Evolutionary conservation across 768 basidiomycete genomes (phyloP).

Genomic region (Boletus subparvulus): DNA sequence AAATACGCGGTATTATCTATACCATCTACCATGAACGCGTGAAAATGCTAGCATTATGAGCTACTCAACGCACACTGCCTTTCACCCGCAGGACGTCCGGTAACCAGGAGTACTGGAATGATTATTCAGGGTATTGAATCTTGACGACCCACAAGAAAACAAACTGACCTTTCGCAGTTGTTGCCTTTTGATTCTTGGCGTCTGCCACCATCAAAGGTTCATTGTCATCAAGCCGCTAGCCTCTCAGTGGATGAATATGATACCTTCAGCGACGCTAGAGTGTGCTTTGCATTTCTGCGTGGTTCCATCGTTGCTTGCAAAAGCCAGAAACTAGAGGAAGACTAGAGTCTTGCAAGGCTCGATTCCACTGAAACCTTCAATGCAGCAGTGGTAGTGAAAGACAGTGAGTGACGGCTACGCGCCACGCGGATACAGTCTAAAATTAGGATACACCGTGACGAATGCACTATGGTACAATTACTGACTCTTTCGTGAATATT

Average conservation of each 20-base stretch:
- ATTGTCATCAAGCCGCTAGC: background rate
- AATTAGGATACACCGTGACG: background rate
- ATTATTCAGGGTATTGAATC: background rate
- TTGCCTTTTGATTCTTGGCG: slow-evolving; percentile 49
- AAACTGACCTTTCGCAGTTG: slow-evolving; percentile 49
- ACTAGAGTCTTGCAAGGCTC: background rate
- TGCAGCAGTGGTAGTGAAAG: background rate
- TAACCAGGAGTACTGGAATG: slow-evolving; percentile 77
- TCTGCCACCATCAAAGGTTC: slow-evolving; percentile 21
- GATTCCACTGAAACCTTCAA: background rate
- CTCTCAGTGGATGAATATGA: background rate
- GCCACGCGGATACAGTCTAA: background rate
- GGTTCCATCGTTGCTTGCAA: slow-evolving; percentile 26
- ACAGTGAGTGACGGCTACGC: background rate
- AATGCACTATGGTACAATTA: background rate
- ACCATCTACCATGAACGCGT: slow-evolving; percentile 4
- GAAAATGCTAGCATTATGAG: background rate
- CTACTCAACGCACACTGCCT: slow-evolving; percentile 61
- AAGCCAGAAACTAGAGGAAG: background rate
- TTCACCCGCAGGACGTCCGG: slow-evolving; percentile 84
- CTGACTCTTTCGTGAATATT: background rate
- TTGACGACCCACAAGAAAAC: background rate
- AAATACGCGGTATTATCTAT: slow-evolving; percentile 67
- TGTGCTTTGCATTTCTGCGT: slow-evolving; percentile 9
- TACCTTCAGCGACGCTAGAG: slow-evolving; percentile 30